Base-by-base conservation (phyloP, 345 rosid species). In the Draba incana region DNA sequence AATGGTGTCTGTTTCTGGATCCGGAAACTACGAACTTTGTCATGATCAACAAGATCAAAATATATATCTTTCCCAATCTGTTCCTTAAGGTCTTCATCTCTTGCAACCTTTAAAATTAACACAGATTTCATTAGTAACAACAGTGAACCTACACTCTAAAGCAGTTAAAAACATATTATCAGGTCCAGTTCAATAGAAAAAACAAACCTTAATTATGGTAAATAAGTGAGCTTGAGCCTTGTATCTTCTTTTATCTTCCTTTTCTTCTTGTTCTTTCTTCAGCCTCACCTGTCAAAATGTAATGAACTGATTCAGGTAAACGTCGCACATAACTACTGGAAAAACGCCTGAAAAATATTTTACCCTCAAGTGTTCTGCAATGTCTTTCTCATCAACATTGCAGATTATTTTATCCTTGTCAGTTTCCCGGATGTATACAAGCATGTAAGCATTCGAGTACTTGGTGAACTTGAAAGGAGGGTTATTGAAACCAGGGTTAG, bases 371-470 rank as follows among this genome's bases (percentile, higher is more conserved):
- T 94, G 98, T 71, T 85, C 96, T 2, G 99, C 97, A 77, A 94
- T 92, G 80, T 94, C 99, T 82, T 88, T 84, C 73, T 94, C 98
- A 79, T 89, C 99, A 73, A 94, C 99, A 62, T 92, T 84, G 75
- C 99, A 92, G 56, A 94, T 88, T 56, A 94, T 91, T 83, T 91
- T 91, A 75, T 89, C 98, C 82, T 89, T 89, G 84, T 92, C 99
- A 63, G 88, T 89, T 67, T 94, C 98, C 59, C 99, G 96, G 64
- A 94, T 86, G 66, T 94, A 94, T 63, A 94, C 99, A 79, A 94
- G 93, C 99, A 94, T 94, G 81, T 94, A 94, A 16, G 99, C 99
- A 79, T 94, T 94, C 44, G 98, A 91, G 72, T 89, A 85, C 75
- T 94, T 91, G 47, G 97, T 89, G 80, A 87, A 91, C 68, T 94